Evolutionary conservation across 441 rosid genomes (phyloP), one percentile per base, ranked within the genome.

Genomic region (Pelargonium citronellum): DNA sequence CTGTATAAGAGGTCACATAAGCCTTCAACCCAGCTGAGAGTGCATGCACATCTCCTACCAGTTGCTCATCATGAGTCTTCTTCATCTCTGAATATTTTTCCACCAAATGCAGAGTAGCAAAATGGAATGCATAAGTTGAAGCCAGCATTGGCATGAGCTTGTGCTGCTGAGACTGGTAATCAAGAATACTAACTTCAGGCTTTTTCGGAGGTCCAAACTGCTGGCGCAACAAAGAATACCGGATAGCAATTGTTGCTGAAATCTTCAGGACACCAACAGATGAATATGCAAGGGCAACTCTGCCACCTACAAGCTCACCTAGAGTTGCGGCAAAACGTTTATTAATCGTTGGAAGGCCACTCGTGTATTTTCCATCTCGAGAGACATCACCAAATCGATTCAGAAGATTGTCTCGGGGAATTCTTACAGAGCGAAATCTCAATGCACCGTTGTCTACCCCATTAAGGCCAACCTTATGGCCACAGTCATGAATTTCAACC

Each of bases 81-180:
- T 92, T 95, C 96, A 90, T 92, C 84, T 91, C 91, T 3, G 95
- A 78, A 75, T 95, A 95, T 67, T 83, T 88, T 67, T 92, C 87
- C 74, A 95, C 87, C 68, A 95, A 85, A 79, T 92, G 73, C 71
- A 70, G 55, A 13, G 95, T 78, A 58, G 97, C 92, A 69, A 95
- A 95, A 76, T 95, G 92, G 79, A 87, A 92, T 64, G 99, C 99
- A 75, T 90, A 95, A 64, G 96, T 84, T 16, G 99, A 89, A 51
- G 98, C 99, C 41, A 95, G 75, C 97, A 95, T 95, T 53, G 99
- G 99, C 98, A 95, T 95, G 66, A 95, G 97, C 85, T 87, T 95
- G 89, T 90, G 99, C 79, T 95, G 98, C 8, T 95, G 99, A 75
- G 99, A 95, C 83, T 95, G 99, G 74, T 92, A 95, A 83, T 92